Evolutionary conservation across 148 eudicot genomes (phyloP), one percentile per base, ranked within the genome.

Genomic region (Rhododendron williamsianum): DNA sequence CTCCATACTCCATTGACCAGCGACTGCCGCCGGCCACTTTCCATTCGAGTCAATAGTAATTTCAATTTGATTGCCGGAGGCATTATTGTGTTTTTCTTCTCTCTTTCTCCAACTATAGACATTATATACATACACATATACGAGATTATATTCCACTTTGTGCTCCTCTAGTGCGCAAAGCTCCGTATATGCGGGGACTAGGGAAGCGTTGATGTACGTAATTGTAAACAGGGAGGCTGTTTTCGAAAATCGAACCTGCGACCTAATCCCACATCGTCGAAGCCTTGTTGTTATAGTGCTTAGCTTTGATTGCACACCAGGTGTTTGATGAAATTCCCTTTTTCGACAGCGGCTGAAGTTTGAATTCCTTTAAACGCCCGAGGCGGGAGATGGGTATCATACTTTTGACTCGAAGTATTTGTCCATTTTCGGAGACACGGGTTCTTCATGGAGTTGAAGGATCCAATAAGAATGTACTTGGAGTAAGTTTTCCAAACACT

Each of bases 251-350:
- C 56, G 4, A 51, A 51, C 18, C 49, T 2, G 0, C 56, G 18
- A n/a, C n/a, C n/a, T n/a, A n/a, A n/a, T n/a, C n/a, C n/a, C n/a
- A n/a, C n/a, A n/a, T n/a, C n/a, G n/a, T n/a, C n/a, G n/a, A n/a
- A 25, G 72, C 1, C 0, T 67, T 25, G 0, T 67, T n/a, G 13
- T 67, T 25, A 0, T 8, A 71, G 76, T 27, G 36, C 27, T 52
- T 56, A 6, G n/a, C 11, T 49, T 72, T 7, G 27, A 33, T 86
- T 36, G 84, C 80, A 35, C 73, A 65, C 33, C 87, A 71, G 0
- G 27, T 81, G 80, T 73, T 81, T 52, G 87, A 81, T 52, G 46
- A 81, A 73, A 72, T n/a, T 58, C 80, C 80, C 84, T 30, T 48
- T 30, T 48, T 15, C 58, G 54, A 85, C 71, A 6, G 73, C n/a